These are phyloP conservation scores for Parasitella parasitica DNA, from an alignment of 371 early-diverging fungal genomes.

Conservation along the genomic window DNA sequence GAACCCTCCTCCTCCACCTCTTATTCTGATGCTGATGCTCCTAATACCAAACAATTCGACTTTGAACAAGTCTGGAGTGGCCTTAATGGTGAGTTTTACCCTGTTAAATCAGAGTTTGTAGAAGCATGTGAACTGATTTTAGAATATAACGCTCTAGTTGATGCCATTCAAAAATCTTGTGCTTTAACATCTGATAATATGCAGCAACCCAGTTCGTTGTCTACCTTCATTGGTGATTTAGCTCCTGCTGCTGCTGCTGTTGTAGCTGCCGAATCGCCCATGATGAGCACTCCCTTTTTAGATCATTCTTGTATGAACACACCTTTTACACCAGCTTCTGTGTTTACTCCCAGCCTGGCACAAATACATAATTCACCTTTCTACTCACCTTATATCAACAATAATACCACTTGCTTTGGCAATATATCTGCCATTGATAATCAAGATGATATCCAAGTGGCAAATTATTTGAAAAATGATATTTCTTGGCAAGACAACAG, in stretches of 20 bases:
- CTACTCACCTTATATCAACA: slow-evolving; percentile 21
- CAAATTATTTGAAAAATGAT: slow-evolving; percentile 27
- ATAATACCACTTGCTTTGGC: background rate
- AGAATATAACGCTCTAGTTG: slow-evolving; percentile 2
- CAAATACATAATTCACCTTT: background rate
- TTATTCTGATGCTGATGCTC: too few species aligned
- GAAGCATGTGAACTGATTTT: slow-evolving; percentile 26
- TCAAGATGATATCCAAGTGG: slow-evolving; percentile 25
- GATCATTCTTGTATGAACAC: slow-evolving; percentile 30
- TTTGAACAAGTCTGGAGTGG: slow-evolving; percentile 21
- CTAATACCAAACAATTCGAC: slow-evolving; percentile 16
- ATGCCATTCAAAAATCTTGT: background rate
- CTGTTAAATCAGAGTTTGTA: slow-evolving; percentile 9
- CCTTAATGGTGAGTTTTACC: slow-evolving; percentile 18
- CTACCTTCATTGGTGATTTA: slow-evolving; percentile 20
- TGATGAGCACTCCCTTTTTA: slow-evolving; percentile 38
- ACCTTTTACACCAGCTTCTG: slow-evolving; percentile 37
- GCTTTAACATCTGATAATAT: background rate
- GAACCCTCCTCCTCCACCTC: background rate
- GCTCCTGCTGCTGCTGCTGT: slow-evolving; percentile 30
- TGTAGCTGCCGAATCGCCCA: slow-evolving; percentile 28
- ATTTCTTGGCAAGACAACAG: slow-evolving; percentile 7
- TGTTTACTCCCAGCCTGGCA: slow-evolving; percentile 33
- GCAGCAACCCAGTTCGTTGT: slow-evolving; percentile 4
- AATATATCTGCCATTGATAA: background rate